These are phyloP conservation scores for Chaetomiaceae sp. DNA, from an alignment of 2,329 filamentous ascomycete genomes.

Conservation along the genomic window DNA sequence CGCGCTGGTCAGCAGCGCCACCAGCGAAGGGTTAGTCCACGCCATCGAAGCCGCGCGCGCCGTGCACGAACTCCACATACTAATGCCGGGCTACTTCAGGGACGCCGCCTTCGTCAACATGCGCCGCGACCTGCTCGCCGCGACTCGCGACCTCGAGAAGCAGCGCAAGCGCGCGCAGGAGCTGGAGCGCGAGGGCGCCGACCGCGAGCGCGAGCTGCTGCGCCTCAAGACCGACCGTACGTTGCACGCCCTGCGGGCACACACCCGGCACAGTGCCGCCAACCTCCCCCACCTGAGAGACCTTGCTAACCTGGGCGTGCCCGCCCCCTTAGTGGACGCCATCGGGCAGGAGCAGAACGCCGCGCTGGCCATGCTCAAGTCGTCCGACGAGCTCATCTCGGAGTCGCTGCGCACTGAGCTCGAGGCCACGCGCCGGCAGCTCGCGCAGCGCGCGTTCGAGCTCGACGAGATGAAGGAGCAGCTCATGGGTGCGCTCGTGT, in stretches of 20 bases:
- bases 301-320: constrained; percentile 22
- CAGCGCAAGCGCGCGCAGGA: constrained; percentile 38
- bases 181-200: constrained; percentile 44
- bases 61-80: constrained; percentile 31
- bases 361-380: constrained; percentile 53
- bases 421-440: constrained; percentile 46
- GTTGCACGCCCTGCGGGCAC: constrained; percentile 26
- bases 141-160: constrained; percentile 42
- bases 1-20: constrained; percentile 45
- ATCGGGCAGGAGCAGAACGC: constrained; percentile 48
- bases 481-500: constrained; percentile 52
- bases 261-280: neutral
- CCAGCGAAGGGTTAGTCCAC: constrained; percentile 50
- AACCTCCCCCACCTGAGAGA: constrained; percentile 1
- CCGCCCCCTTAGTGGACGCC: constrained; percentile 41
- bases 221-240: constrained; percentile 46
- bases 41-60: constrained; percentile 31
- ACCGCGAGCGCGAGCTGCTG: constrained; percentile 51
- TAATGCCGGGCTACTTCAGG: constrained; percentile 44
- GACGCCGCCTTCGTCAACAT: constrained; percentile 48
- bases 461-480: constrained; percentile 53
- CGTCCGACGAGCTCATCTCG: constrained; percentile 52
- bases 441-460: constrained; percentile 44
- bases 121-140: constrained; percentile 41
- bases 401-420: constrained; percentile 54